phyloP scores from a whole-genome alignment of 2,329 filamentous ascomycete species.

The Penicillium sp. region DNA sequence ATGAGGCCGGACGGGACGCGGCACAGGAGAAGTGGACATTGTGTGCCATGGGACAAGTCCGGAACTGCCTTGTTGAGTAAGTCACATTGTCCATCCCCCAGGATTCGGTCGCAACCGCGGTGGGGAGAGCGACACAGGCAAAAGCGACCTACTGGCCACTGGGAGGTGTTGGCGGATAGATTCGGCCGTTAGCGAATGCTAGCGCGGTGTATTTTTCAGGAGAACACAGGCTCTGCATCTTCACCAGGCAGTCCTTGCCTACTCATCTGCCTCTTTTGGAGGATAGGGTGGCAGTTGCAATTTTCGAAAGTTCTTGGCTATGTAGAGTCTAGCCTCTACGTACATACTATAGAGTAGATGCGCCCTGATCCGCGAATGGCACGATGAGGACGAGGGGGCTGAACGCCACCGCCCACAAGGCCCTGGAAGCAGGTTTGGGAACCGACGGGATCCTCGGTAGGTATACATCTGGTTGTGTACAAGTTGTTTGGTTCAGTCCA shows the following conservation, averaged over 20 bases:
- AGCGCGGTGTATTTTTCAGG: background rate
- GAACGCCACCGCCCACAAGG: background rate
- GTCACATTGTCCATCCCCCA: constrained; percentile 22
- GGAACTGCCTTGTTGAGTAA: constrained; percentile 27
- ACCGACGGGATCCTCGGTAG: background rate
- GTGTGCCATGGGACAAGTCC: constrained; percentile 5
- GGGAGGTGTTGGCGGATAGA: background rate
- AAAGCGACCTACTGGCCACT: background rate
- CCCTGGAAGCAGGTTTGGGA: constrained; percentile 1
- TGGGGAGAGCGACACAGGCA: constrained; percentile 1
- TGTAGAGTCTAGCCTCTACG: background rate
- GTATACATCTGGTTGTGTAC: background rate
- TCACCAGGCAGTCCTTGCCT: background rate
- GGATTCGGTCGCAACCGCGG: constrained; percentile 24
- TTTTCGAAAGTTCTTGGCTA: background rate
- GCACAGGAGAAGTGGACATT: background rate
- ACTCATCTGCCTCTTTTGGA: background rate
- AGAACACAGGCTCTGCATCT: background rate
- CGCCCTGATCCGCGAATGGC: constrained; percentile 2
- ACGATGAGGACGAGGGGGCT: constrained; percentile 2
- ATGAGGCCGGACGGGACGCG: background rate
- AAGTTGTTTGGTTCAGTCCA: background rate
- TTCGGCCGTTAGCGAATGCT: constrained; percentile 2
- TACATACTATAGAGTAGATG: too few species aligned
- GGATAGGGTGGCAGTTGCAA: background rate